Evolutionary conservation across 2,329 filamentous ascomycete species (phyloP), one percentile per base, ranked within the genome.

Genomic region (Akanthomyces uredinophilus): DNA sequence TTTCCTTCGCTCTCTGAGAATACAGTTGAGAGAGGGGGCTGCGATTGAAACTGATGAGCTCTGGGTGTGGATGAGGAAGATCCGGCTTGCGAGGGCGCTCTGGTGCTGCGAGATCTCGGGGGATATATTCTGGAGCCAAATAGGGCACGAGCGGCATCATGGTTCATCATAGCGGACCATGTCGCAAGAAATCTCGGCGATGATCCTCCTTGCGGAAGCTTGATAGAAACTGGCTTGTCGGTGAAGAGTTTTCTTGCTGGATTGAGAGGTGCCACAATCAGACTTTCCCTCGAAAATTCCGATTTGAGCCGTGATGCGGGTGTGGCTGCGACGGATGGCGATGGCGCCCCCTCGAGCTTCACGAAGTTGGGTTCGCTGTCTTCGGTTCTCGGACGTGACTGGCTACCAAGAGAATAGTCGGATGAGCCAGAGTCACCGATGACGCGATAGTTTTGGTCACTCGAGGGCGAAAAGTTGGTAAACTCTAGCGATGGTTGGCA

Each of bases 1-100:
- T 73, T 77, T 49, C 73, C 77, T 65, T 88, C 85, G 69, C 82
- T 83, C 70, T 86, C 85, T 39, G 85, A 87, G 72, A 82, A 76
- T 64, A 88, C 85, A 50, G 85, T 86, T 44, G 86, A 88, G 47
- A 87, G 77, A 71, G 86, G 84, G 50, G 83, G 82, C 72, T 84
- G 86, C 84, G 84, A 87, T 79, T 83, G 83, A 68, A 86, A 83
- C 61, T 80, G 78, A 63, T 78, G 72, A 52, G 78, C 70, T 44
- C 47, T 35, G 3, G 55, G 50, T 5, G 55, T 55, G 20, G 41
- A n/a, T 22, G 32, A 29, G 37, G 44, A 10, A 16, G 55, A 49
- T 35, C 49, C 39, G 14, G 27, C 27, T 35, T 53, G 32, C 2
- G 55, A 60, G 8, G 50, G 24, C 18, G 41, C 39, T 20, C 61